Evolutionary conservation across 495 filamentous ascomycete species (phyloP), one percentile per base, ranked within the genome.

Genomic region (Penicillium coprophilum): DNA sequence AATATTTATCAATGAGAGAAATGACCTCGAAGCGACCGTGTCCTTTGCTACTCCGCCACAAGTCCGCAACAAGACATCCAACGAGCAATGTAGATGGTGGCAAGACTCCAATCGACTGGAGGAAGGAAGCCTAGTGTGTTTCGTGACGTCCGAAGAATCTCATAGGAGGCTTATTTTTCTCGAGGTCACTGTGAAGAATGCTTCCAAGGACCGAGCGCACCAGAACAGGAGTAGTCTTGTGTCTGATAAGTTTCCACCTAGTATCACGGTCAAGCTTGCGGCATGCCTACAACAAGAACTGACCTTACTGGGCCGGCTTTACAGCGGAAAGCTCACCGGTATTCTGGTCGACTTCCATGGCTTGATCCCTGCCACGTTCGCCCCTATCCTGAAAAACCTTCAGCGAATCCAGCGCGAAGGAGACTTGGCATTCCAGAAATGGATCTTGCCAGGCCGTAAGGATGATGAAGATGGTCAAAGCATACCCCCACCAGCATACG

Each of bases 181-280:
- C 17, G 57, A 60, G 30, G 57, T 60, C 0, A 60, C 46, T 20
- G 30, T 46, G 3, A 60, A 60, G 30, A 56, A 47, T 51, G 32
- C 52, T 19, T 55, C 46, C 28, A 39, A 51, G 31, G 52, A 55
- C 4, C 28, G 8, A 55, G 23, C 19, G 21, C 8, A 56, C 46
- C 4, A 20, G 30, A 40, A 46, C 13, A 60, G 46, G 39, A 60
- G 52, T n/a, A 55, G 23, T 41, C 57, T 60, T 34, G 46, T 51
- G 6, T 60, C 57, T 27, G 38, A 55, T 36, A 40, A 2, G 8
- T 40, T 12, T 56, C 46, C 13, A 21, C 52, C 57, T 46, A 47
- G 52, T 39, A 46, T 60, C 43, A 60, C 52, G 30, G 57, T 60
- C 39, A 60, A 60, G 19, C 57, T 60, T 51, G 52, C 52, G 17